Evolutionary conservation across 495 filamentous ascomycete species (phyloP).

Genomic region (Bacidia rubella): DNA sequence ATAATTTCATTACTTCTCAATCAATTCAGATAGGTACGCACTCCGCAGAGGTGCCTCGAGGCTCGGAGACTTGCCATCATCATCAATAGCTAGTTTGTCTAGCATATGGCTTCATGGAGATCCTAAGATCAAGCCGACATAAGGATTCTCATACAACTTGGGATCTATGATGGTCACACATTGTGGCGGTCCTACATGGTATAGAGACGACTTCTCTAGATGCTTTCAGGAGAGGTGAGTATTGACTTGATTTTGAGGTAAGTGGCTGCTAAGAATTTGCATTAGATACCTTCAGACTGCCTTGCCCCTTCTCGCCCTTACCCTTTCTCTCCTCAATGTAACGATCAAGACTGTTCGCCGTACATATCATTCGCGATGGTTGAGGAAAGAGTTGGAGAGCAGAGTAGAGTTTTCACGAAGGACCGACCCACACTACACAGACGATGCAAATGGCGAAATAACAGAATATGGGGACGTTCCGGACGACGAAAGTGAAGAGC

Average conservation of each 20-base stretch:
- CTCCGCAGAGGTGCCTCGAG: no score
- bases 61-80: no score
- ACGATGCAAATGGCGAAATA: constrained; percentile 33
- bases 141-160: not conserved
- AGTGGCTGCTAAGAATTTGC: constrained; percentile 13
- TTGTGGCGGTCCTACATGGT: constrained; percentile 74
- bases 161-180: constrained; percentile 46
- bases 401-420: constrained; percentile 34
- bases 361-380: constrained; percentile 23
- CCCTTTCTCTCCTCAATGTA: constrained; percentile 56
- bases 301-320: constrained; percentile 60
- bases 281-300: constrained; percentile 71
- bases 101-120: not conserved
- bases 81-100: not conserved
- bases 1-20: no score
- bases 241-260: not conserved
- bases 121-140: not conserved
- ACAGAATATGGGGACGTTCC: not conserved
- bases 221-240: constrained; percentile 86
- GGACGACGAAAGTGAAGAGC: constrained; percentile 32
- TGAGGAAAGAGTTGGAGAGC: constrained; percentile 27
- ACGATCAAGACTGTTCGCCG: constrained; percentile 37
- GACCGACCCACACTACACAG: constrained; percentile 25
- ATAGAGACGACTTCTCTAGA: constrained; percentile 68
- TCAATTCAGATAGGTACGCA: no score